A percentile compares a stretch with the other conserved stretches of the same genome.
Conservation (phyloP, 768 basidiomycete species). For the Multifurca ochricompacta region DNA sequence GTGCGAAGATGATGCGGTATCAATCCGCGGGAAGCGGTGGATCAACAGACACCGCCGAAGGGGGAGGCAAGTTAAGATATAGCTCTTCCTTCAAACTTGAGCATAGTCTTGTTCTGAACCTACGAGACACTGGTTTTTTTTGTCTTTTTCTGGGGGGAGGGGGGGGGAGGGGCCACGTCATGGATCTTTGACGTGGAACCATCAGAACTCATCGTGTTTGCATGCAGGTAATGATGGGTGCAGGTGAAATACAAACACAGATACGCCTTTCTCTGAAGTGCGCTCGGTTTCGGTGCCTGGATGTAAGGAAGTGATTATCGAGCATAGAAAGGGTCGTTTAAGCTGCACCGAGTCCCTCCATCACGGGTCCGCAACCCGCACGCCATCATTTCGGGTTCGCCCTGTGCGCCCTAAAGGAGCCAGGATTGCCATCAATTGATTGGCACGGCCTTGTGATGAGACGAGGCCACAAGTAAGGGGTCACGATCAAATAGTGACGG, state of each 20-base stretch:
- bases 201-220: not conserved
- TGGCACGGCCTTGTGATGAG: too few relatives aligned
- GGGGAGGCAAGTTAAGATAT: not conserved
- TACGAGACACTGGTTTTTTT: not conserved
- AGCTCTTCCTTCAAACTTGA: too few relatives aligned
- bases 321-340: too few relatives aligned
- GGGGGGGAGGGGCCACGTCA: slow-evolving; percentile 10
- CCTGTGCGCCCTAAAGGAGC: not conserved
- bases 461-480: too few relatives aligned
- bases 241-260: not conserved
- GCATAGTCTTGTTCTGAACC: too few relatives aligned
- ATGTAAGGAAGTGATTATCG: too few relatives aligned
- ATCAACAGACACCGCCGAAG: not conserved
- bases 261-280: not conserved
- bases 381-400: not conserved
- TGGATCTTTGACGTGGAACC: not conserved
- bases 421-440: not conserved
- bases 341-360: not conserved
- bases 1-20: not conserved
- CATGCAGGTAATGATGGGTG: too few relatives aligned
- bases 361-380: not conserved
- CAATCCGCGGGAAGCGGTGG: not conserved
- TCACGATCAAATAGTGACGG: too few relatives aligned
- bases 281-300: too few relatives aligned
- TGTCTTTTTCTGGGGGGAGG: too few relatives aligned